Evolutionary conservation across 306 rosid species (phyloP), one percentile per base, ranked within the genome.

Genomic region (Rubus idaeus): DNA sequence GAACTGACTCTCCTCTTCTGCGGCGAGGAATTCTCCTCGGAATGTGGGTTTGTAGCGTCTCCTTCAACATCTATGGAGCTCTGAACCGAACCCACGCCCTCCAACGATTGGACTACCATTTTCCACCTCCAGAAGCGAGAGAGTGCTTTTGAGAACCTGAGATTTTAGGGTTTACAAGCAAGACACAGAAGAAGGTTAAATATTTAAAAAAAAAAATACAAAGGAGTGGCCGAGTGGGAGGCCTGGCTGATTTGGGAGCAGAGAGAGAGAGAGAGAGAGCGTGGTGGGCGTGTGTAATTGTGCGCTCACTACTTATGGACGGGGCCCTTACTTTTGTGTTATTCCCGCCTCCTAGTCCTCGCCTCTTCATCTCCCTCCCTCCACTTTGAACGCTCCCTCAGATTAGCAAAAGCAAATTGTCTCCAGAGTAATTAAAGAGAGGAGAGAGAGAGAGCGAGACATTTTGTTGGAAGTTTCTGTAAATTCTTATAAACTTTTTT

Each of bases 71-170:
- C 74, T 10, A 65, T 56, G 6, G 86, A 69, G 68, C 61, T 81
- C 60, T 70, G 75, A 84, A 79, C 68, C 53, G 80, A 52, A 78
- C n/a, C 63, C 39, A 39, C 42, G 52, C 78, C 35, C 65, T 86
- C 83, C n/a, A 60, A 64, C 26, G 95, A 82, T 17, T 81, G 83
- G 56, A 20, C 87, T 23, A 86, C 89, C 92, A 89, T 88, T 40
- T 4, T 45, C 69, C 26, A 21, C 64, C 37, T 40, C 7, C 30
- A 2, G 37, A 39, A 71, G 40, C 52, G 26, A 20, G 51, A 18
- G 51, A 50, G 40, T 18, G 71, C 5, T 67, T 39, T 30, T 30
- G 35, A 30, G 40, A 26, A 39, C 9, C 49, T 55, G 77, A 45
- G 45, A 61, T 74, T 73, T 62, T 74, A 60, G 78, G 78, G 70